Evolutionary conservation across 2,329 filamentous ascomycete genomes (phyloP), one percentile per base, ranked within the genome.

Genomic region (Fusarium setosum): DNA sequence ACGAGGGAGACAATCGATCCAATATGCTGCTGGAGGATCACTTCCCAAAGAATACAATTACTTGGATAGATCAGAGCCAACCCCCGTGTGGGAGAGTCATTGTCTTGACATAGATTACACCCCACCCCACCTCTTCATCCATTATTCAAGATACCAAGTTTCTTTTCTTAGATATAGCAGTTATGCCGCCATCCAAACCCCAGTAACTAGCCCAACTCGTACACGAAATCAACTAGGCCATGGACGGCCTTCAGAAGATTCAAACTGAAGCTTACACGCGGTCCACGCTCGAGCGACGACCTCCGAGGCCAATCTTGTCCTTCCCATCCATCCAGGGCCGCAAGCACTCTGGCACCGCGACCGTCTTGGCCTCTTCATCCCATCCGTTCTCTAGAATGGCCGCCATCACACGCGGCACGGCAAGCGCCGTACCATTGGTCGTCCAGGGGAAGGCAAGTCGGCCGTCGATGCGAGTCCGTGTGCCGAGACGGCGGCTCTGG

Each of bases 341-440:
- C 75, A 99, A 78, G 17, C 91, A 92, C 78, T 93, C 87, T 0
- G 96, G 96, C 7, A 99, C 86, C 2, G 82, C 81, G 8, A 98
- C 92, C 2, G 85, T 86, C 71, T 83, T 83, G 18, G 83, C 84
- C 21, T 82, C 74, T 72, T 94, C 90, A 72, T 96, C 87, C 92
- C 94, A 99, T 1, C 93, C 91, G 72, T 94, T 93, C 82, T 99
- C 96, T 66, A 99, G 75, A 49, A 99, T 84, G 6, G 94, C 94
- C 21, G 96, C 94, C 59, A 99, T 76, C 12, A 99, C 92, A 51
- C 96, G 86, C 4, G 96, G 96, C 34, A 98, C 91, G 1, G 96
- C 96, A 72, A 98, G 83, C 1, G 95, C 96, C 2, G 96, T 99
- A 1, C 95, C 96, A 75, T 99, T 99, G 34, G 97, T 84, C 0